Evolutionary conservation across 2,329 filamentous ascomycete species (phyloP), one percentile per base, ranked within the genome.

Genomic region (Dothiorella sarmentorum): DNA sequence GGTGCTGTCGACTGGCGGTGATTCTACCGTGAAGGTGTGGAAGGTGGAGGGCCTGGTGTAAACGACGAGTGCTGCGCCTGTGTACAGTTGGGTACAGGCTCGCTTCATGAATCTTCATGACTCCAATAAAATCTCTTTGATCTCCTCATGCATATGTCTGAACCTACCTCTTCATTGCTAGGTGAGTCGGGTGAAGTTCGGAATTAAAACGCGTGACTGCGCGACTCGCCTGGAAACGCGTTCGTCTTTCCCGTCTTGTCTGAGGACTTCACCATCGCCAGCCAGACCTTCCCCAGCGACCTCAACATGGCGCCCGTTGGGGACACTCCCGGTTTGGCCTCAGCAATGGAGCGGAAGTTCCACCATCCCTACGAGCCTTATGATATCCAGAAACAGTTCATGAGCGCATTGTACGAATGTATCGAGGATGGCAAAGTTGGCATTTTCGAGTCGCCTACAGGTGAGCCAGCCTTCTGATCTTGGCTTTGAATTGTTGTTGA

Each of bases 11-110:
- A 85, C 85, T 4, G 94, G 94, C 44, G 89, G 87, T 10, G 94
- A 99, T 80, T 93, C 90, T 31, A 87, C 90, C 0, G 83, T 99
- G 47, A 99, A 97, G 80, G 81, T 93, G 51, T 99, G 94, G 94
- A 81, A 76, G 62, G 82, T 90, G 4, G 77, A 81, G 56, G 82
- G 80, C 0, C 66, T 87, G 67, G 55, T 20, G 11, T 57, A 57
- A 31, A 10, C 7, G 29, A 31, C 15, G 6, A n/a, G 9, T 31
- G 15, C 29, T 13, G 10, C 29, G 15, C 29, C 7, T 11, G 29
- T 13, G 29, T 11, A 13, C 29, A 31, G 7, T n/a, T n/a, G n/a
- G n/a, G n/a, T n/a, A n/a, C n/a, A n/a, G n/a, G n/a, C n/a, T n/a
- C n/a, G n/a, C n/a, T n/a, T n/a, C n/a, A n/a, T n/a, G n/a, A n/a